Conservation (phyloP, 495 filamentous ascomycete genomes). For the Trichoderma virens region DNA sequence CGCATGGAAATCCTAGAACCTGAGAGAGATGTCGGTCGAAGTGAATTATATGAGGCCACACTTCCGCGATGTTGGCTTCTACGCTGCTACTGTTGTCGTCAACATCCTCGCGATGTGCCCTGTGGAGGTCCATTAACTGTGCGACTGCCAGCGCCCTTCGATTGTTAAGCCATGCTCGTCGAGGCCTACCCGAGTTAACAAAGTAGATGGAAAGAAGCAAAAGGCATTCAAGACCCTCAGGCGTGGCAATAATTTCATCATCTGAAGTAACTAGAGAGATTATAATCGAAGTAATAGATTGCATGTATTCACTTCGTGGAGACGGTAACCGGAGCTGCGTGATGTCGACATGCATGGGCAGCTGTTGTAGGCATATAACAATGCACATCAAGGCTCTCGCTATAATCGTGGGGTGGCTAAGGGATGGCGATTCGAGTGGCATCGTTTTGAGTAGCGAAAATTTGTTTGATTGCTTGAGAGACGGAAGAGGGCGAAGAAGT, state of each 20-base stretch:
- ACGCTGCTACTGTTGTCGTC: neutral
- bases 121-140: slow-evolving; percentile 1
- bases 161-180: neutral
- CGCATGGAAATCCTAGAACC: neutral
- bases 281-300: neutral
- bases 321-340: neutral
- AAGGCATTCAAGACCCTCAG: neutral
- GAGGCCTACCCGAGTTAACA: neutral
- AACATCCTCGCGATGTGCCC: neutral
- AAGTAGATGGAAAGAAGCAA: neutral
- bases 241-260: neutral
- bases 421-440: neutral
- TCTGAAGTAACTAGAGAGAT: neutral
- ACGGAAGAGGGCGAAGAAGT: neutral
- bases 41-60: neutral
- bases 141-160: neutral
- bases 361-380: neutral
- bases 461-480: neutral
- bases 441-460: neutral
- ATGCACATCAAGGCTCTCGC: neutral
- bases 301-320: neutral
- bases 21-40: neutral
- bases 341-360: neutral
- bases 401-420: neutral
- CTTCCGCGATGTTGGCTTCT: neutral